phyloP scores from a whole-genome alignment of 805 yeast genomes.

The Pichia scutulata region DNA sequence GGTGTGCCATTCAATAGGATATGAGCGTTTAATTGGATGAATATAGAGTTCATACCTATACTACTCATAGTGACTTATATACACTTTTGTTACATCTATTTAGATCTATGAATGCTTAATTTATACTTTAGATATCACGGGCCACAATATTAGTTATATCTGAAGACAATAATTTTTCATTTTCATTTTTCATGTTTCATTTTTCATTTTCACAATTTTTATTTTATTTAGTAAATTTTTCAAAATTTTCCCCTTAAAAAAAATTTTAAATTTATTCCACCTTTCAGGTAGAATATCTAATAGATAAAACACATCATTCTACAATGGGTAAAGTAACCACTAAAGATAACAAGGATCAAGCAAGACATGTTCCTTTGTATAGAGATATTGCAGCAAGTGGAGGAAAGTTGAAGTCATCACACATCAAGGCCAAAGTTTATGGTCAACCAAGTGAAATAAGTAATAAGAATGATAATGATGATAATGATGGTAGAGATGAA shows the following conservation, averaged over 20 bases:
- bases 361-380: constrained; percentile 75
- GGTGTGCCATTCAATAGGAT: too few species aligned
- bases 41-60: too few species aligned
- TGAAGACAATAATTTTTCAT: too few species aligned
- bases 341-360: constrained; percentile 42
- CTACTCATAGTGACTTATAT: too few species aligned
- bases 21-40: too few species aligned
- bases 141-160: too few species aligned
- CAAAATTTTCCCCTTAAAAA: background rate
- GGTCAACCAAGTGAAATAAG: constrained; percentile 4
- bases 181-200: background rate
- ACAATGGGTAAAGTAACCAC: constrained; percentile 62
- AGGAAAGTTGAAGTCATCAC: constrained; percentile 52
- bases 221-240: background rate
- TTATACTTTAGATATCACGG: too few species aligned
- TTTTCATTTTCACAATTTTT: background rate
- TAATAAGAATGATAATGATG: constrained; percentile 29
- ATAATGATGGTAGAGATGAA: constrained; percentile 45
- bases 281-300: background rate
- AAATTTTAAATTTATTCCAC: background rate
- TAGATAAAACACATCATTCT: background rate
- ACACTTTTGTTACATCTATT: too few species aligned
- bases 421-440: constrained; percentile 15
- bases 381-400: constrained; percentile 69
- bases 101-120: too few species aligned